Evolutionary conservation across 2,329 filamentous ascomycete species (phyloP).

Genomic region (Penicillium sp.): DNA sequence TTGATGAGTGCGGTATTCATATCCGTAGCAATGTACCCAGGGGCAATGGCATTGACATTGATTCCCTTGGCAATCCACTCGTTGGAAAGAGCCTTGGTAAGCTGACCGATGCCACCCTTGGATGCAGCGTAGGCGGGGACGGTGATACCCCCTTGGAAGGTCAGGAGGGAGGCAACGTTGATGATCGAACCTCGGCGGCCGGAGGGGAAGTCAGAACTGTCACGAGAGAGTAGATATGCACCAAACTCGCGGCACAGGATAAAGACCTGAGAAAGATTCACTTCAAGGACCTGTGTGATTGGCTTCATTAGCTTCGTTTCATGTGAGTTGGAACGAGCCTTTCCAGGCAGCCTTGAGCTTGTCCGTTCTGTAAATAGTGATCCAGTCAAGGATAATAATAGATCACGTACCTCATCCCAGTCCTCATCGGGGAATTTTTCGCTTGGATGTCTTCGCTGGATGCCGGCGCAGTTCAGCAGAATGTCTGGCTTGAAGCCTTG

Average conservation of each 20-base stretch:
- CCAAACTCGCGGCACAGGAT: conserved; percentile 37
- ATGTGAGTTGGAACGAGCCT: not conserved
- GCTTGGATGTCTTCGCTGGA: conserved; percentile 71
- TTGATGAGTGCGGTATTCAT: conserved; percentile 83
- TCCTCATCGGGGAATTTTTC: conserved; percentile 69
- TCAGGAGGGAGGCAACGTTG: conserved; percentile 75
- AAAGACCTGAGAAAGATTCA: conserved; percentile 81
- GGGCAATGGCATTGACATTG: conserved; percentile 58
- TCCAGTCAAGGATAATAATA: not conserved
- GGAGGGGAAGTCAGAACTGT: conserved; percentile 24
- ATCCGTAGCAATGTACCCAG: conserved; percentile 50
- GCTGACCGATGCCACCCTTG: conserved; percentile 31
- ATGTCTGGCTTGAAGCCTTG: conserved; percentile 61
- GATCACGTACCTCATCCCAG: conserved; percentile 57
- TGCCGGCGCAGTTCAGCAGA: conserved; percentile 79
- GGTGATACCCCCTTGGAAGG: conserved; percentile 80
- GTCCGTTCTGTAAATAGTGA: not conserved
- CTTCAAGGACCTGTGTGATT: conserved; percentile 61
- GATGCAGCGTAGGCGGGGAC: conserved; percentile 48
- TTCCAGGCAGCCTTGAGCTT: not conserved
- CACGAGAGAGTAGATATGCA: conserved; percentile 27
- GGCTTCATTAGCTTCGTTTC: not conserved
- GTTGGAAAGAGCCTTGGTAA: conserved; percentile 49
- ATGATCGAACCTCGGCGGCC: conserved; percentile 53
- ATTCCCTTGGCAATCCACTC: conserved; percentile 49